A percentile compares a stretch with the other conserved stretches of the same genome.
Conservation (phyloP, 345 rosid genomes). For the Syzygium aqueum region DNA sequence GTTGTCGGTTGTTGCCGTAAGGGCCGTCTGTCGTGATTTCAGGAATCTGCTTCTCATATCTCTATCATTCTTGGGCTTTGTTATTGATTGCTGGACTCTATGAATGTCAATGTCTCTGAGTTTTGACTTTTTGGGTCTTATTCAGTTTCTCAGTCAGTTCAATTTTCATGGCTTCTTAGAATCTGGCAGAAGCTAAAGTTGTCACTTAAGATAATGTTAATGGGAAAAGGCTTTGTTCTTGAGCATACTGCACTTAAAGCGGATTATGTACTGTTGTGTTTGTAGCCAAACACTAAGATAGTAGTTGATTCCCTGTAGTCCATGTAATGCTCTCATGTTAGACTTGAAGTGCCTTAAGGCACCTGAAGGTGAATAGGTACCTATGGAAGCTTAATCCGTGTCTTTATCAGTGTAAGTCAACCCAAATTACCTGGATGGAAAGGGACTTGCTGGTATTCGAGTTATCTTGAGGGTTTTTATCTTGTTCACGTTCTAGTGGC, state of each 20-base stretch:
- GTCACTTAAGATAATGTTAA: not conserved
- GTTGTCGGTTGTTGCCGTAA: not conserved
- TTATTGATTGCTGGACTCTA: not conserved
- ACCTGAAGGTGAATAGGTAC: not conserved
- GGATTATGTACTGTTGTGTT: not conserved
- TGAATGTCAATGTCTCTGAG: not conserved
- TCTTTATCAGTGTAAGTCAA: not conserved
- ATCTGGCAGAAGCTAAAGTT: not conserved
- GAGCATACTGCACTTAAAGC: not conserved
- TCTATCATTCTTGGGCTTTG: not conserved
- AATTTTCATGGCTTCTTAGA: not conserved
- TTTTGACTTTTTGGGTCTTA: not conserved
- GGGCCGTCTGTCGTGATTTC: not conserved
- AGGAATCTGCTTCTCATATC: not conserved
- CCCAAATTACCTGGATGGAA: not conserved
- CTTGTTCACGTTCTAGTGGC: not conserved
- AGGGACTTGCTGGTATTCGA: not conserved
- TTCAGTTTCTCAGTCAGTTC: not conserved
- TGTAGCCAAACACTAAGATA: not conserved
- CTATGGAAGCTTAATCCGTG: not conserved
- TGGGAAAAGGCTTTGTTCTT: not conserved
- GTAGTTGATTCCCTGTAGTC: not conserved
- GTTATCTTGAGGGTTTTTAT: not conserved
- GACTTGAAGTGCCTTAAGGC: not conserved
- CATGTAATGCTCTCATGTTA: not conserved